Conservation (phyloP, 2,329 filamentous ascomycete species). For the Blastomyces parvus region DNA sequence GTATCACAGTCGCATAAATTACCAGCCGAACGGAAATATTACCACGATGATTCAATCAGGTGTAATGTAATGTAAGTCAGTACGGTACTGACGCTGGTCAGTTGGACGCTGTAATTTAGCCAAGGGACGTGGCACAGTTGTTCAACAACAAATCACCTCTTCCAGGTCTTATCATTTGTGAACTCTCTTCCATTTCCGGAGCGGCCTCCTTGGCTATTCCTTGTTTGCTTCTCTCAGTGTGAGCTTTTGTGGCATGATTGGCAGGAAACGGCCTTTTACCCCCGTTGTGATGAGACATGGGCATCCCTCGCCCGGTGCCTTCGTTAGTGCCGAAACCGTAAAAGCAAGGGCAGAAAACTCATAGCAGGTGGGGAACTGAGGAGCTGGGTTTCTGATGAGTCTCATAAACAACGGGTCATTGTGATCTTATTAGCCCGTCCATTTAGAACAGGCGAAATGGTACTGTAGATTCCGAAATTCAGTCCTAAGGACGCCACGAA, state of each 20-base stretch:
- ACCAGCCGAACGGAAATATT: neutral
- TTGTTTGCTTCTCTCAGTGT: neutral
- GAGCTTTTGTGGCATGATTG: neutral
- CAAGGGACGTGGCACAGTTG: neutral
- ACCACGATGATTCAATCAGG: neutral
- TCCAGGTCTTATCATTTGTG: neutral
- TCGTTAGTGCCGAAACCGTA: neutral
- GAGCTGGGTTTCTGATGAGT: slow-evolving; percentile 7
- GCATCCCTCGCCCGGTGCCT: neutral
- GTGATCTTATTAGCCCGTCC: neutral
- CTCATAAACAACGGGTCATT: neutral
- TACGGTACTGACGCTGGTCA: neutral
- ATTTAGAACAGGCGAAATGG: neutral
- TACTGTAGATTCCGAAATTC: neutral
- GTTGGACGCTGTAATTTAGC: neutral
- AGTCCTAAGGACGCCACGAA: neutral
- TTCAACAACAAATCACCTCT: neutral
- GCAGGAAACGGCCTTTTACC: neutral
- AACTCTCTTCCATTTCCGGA: neutral
- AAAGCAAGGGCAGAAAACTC: neutral
- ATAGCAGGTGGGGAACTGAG: neutral
- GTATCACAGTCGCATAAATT: neutral
- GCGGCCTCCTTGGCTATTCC: neutral
- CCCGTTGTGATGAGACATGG: slow-evolving; percentile 2
- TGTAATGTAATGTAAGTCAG: neutral